Evolutionary conservation across 2,329 filamentous ascomycete genomes (phyloP).

Genomic region (Fusarium chlamydosporum): DNA sequence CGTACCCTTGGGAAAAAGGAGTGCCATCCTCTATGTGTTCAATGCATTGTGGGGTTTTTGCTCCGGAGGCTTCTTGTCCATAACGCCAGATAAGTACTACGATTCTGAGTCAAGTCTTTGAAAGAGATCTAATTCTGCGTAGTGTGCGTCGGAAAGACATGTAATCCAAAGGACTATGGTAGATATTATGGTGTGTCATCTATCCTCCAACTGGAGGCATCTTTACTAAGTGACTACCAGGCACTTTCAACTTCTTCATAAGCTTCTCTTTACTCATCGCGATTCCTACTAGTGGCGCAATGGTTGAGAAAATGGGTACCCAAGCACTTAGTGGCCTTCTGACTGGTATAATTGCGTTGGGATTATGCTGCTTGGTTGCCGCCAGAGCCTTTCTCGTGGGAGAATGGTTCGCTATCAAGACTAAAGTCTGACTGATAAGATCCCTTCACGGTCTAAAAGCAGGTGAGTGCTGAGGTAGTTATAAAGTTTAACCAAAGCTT

Average conservation of each 20-base stretch:
- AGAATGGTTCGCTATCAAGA: slow-evolving; percentile 15
- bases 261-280: slow-evolving; percentile 15
- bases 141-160: slow-evolving; percentile 26
- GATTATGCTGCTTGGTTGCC: slow-evolving; percentile 1
- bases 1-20: slow-evolving; percentile 6
- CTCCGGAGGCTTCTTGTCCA: neutral
- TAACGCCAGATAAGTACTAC: slow-evolving; percentile 6
- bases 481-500: too few species aligned
- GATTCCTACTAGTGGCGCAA: slow-evolving; percentile 16
- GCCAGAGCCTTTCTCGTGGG: slow-evolving; percentile 8
- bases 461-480: too few species aligned
- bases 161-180: slow-evolving; percentile 21
- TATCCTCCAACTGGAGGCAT: rapidly evolving
- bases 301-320: slow-evolving; percentile 21
- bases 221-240: neutral
- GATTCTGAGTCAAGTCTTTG: rapidly evolving
- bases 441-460: too few species aligned
- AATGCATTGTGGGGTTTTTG: slow-evolving; percentile 16
- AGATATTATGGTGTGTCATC: slow-evolving; percentile 3
- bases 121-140: rapidly evolving
- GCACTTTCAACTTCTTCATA: slow-evolving; percentile 22
- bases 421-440: neutral
- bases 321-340: slow-evolving; percentile 19
- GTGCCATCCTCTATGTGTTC: slow-evolving; percentile 4
- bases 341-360: slow-evolving; percentile 12